Evolutionary conservation across 2,329 filamentous ascomycete species (phyloP).

Genomic region (Pseudogymnoascus sp.): DNA sequence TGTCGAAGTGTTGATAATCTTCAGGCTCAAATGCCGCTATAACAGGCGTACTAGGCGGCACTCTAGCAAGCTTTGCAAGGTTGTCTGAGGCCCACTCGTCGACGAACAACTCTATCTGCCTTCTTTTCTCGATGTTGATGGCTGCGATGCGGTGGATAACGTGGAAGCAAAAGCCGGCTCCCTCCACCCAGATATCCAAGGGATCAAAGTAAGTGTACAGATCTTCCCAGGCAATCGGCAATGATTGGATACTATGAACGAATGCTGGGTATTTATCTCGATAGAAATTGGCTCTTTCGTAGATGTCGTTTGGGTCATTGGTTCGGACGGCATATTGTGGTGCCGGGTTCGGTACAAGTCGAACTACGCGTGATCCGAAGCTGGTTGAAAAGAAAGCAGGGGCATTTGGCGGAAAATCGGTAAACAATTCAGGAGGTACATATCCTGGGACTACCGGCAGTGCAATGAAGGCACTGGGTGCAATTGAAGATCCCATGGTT

Average conservation of each 20-base stretch:
- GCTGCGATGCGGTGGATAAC: constrained; percentile 22
- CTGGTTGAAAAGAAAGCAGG: constrained; percentile 21
- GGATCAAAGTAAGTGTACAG: constrained; percentile 29
- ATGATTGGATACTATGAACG: constrained; percentile 12
- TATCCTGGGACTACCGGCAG: background rate
- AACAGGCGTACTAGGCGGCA: background rate
- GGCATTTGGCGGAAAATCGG: constrained; percentile 12
- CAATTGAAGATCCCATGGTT: background rate
- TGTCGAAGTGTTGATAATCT: constrained; percentile 6
- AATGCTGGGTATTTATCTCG: constrained; percentile 16
- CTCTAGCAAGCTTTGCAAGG: constrained; percentile 1
- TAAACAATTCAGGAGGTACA: constrained; percentile 12
- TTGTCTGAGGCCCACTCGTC: background rate
- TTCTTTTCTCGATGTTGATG: background rate
- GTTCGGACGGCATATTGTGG: constrained; percentile 13
- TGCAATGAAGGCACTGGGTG: background rate
- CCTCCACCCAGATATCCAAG: constrained; percentile 26
- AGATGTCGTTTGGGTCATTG: constrained; percentile 13
- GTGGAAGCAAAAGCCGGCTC: constrained; percentile 24
- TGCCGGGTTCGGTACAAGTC: constrained; percentile 10
- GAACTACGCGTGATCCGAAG: constrained; percentile 12
- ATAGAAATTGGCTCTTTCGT: constrained; percentile 12
- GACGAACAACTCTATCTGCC: constrained; percentile 3
- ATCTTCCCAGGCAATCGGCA: constrained; percentile 19
- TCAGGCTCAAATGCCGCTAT: background rate